These are phyloP conservation scores for Coniferiporia weirii DNA, from an alignment of 1,284 basidiomycete species.

Conservation along the genomic window DNA sequence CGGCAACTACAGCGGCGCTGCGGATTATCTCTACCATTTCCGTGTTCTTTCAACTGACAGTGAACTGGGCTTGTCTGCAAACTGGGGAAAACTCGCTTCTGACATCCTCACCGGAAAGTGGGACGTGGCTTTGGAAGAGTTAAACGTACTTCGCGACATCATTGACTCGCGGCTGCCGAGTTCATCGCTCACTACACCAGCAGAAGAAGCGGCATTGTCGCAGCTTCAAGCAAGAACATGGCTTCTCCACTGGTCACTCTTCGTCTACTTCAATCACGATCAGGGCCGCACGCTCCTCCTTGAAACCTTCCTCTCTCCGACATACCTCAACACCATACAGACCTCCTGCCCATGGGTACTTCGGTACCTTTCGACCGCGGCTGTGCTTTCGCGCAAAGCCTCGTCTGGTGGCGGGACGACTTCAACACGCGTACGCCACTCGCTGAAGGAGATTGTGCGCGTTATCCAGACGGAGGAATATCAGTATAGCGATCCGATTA, in stretches of 20 bases:
- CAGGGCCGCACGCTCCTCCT: slow-evolving; percentile 90
- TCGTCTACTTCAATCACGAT: slow-evolving; percentile 97
- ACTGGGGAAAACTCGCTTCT: slow-evolving; percentile 97
- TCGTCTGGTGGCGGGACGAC: slow-evolving; percentile 37
- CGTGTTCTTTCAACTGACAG: slow-evolving; percentile 92
- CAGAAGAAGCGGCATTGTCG: slow-evolving; percentile 60
- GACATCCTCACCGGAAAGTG: slow-evolving; percentile 94
- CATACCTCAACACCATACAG: slow-evolving; percentile 98
- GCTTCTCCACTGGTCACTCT: slow-evolving; percentile 97
- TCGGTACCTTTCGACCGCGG: slow-evolving; percentile 90
- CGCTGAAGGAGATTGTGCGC: slow-evolving; percentile 84
- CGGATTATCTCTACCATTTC: slow-evolving; percentile 98
- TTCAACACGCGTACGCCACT: slow-evolving; percentile 74
- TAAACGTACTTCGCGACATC: slow-evolving; percentile 88
- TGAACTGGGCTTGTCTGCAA: slow-evolving; percentile 89
- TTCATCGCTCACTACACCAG: slow-evolving; percentile 44
- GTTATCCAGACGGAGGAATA: slow-evolving; percentile 92
- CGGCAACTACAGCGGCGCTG: slow-evolving; percentile 93
- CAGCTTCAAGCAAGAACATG: slow-evolving; percentile 95
- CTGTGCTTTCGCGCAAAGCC: slow-evolving; percentile 82
- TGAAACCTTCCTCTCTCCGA: slow-evolving; percentile 93
- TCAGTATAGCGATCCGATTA: slow-evolving; percentile 92
- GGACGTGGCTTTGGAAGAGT: slow-evolving; percentile 90
- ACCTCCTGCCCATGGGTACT: slow-evolving; percentile 94
- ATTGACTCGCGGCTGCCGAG: slow-evolving; percentile 72